phyloP scores from a whole-genome alignment of 2,329 filamentous ascomycete genomes.

The Tolypocladium amazonense region DNA sequence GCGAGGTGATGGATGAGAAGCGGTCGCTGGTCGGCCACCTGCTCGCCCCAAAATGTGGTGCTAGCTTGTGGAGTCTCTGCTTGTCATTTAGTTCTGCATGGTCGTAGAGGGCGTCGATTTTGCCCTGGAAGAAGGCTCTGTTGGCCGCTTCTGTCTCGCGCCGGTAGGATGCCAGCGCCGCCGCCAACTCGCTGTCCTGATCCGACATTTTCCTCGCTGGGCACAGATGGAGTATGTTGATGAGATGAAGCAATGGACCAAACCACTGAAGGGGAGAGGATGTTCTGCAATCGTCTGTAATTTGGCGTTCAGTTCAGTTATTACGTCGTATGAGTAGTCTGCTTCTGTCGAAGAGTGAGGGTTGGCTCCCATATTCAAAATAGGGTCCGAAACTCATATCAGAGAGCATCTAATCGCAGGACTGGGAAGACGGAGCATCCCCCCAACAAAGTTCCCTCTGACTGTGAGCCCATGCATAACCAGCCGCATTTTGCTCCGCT shows the following conservation, averaged over 20 bases:
- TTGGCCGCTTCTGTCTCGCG: background rate
- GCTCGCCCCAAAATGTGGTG: background rate
- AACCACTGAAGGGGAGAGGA: background rate
- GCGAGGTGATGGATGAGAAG: background rate
- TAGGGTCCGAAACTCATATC: too few species aligned
- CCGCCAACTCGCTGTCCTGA: background rate
- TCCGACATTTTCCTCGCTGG: background rate
- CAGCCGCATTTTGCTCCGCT: too few species aligned
- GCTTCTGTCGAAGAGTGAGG: background rate
- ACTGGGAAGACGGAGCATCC: too few species aligned
- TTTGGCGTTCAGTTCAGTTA: background rate
- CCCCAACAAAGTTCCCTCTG: too few species aligned
- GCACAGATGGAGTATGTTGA: background rate
- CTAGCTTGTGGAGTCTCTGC: background rate
- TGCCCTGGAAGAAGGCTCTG: background rate
- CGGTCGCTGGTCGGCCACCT: background rate
- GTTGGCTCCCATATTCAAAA: too few species aligned
- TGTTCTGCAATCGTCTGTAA: background rate
- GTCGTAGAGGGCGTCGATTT: background rate
- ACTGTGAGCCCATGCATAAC: too few species aligned
- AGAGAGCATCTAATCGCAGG: too few species aligned
- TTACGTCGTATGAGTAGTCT: background rate
- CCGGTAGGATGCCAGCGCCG: background rate
- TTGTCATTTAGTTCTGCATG: background rate
- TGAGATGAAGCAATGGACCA: background rate